Evolutionary conservation across 805 yeast genomes (phyloP), one percentile per base, ranked within the genome.

Genomic region (Zygosaccharomyces rouxii): DNA sequence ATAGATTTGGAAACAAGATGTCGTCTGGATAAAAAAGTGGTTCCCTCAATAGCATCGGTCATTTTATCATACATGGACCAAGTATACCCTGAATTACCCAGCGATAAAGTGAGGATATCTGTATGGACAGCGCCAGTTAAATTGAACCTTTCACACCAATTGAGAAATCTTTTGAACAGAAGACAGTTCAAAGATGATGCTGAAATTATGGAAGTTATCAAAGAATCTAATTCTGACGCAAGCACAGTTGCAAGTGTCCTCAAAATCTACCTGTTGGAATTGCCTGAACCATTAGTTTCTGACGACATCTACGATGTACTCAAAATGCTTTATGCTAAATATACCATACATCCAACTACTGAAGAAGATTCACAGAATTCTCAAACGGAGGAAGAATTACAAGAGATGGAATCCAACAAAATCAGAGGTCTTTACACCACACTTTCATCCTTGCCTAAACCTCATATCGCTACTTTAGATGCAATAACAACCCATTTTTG

Each of bases 231-330:
- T 7, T 68, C 70, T 45, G 68, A 69, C 33, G 84, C 89, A 1
- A 75, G 80, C 42, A 75, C 80, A 0, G 77, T 85, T 7, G 84
- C 89, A 4, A 79, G 83, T 56, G 81, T 81, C 3, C 72, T 88
- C 55, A 84, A 86, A 62, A 72, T 87, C 30, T 88, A 85, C 66
- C 69, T 88, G 25, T 70, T 87, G 62, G 96, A 89, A 62, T 72
- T 88, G 40, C 96, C 96, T 0, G 88, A 83, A 52, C 83, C 94
- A 2, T 64, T 88, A 37, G 76, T 89, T 4, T 81, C 92, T 1
- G 71, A 76, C 48, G 78, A 77, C 41, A 71, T 78, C 51, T 84
- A 82, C 60, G 94, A 86, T 55, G 69, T 84, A 35, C 72, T 88
- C 55, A 81, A 80, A 63, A 77, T 86, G 1, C 72, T 89, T 43